Evolutionary conservation across 2,329 filamentous ascomycete species (phyloP), one percentile per base, ranked within the genome.

Genomic region (Talaromyces sp.): DNA sequence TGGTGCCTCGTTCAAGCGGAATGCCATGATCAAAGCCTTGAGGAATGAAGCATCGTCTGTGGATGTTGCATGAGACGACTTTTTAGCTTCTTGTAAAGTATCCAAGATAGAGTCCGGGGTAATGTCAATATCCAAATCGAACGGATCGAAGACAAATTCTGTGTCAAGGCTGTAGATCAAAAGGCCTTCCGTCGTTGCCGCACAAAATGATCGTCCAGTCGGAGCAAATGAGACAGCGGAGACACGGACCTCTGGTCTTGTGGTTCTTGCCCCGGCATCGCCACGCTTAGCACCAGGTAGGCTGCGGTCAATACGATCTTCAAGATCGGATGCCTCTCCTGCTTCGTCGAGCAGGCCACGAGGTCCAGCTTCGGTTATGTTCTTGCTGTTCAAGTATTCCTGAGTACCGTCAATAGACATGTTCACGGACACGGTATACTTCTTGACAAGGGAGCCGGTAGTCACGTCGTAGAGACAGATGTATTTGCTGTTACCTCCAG

Each of bases 391-490:
- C 69, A 99, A 85, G 78, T 96, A 97, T 76, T 99, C 95, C 74
- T 98, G 94, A 0, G 95, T 99, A 56, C 95, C 95, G 22, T 96
- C 93, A 2, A 99, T 83, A 1, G 93, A 96, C n/a, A 97, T 83
- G 77, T 99, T 99, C 73, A 97, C 87, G 71, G 92, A 96, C 72
- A 98, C 93, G 1, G 94, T 97, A 74, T 90, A 99, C 75, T 97
- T 97, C 77, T 96, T 97, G 64, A 98, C 83, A 11, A 99, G 82
- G 0, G 95, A 92, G 76, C 95, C 93, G 0, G 94, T 96, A 65
- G 89, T 88, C 37, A 96, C 92, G n/a, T 96, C 94, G 79, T 99
- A 99, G 65, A 99, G 79, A 75, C 95, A 98, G 61, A 99, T 97
- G 77, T 96, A 97, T 81, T 99, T 99, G 88, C 93, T 97, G 83